Evolutionary conservation across 495 filamentous ascomycete species (phyloP), one percentile per base, ranked within the genome.

Genomic region (Hyaloscypha hepaticicola): DNA sequence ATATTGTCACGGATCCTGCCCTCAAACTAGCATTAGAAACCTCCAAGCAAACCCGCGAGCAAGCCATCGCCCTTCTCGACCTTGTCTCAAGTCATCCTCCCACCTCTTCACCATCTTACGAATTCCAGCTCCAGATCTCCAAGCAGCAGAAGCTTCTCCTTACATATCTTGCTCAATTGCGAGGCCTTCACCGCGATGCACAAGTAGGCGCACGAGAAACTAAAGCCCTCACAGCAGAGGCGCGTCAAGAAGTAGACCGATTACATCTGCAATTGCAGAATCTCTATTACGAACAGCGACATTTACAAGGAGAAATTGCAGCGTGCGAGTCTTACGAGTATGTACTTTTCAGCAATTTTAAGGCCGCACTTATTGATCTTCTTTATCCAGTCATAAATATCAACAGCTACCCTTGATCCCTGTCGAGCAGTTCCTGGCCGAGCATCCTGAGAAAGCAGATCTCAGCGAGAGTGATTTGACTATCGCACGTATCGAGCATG

Each of bases 251-350:
- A 75, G 91, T 97, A 59, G 95, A 99, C 72, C 84, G 87, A 58
- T 80, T 98, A 63, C 93, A 97, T 77, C 83, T 99, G 22, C 88
- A 96, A 72, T 80, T 98, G 28, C 93, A 98, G 74, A 99, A 99
- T 73, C 80, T 99, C 26, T 94, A 96, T 76, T 99, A 99, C 74
- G 95, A 99, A 75, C 92, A 97, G 74, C 82, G 90, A 63, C 91
- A 97, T 77, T 78, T 99, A 64, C 85, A 87, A 52, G 91, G 91
- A 25, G 96, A 99, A 76, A 98, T 99, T 67, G 79, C 83, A 3
- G 93, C 90, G 31, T 97, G 96, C 77, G 90, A 95, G 72, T 87
- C 87, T 41, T 98, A 96, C 66, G 90, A 96, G 94, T 97, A 81
- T 66, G 90, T 86, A 8, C 26, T 22, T 45, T 19, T 45, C 12